Evolutionary conservation across 495 filamentous ascomycete species (phyloP).

Genomic region (Aspergillus cavernicola): DNA sequence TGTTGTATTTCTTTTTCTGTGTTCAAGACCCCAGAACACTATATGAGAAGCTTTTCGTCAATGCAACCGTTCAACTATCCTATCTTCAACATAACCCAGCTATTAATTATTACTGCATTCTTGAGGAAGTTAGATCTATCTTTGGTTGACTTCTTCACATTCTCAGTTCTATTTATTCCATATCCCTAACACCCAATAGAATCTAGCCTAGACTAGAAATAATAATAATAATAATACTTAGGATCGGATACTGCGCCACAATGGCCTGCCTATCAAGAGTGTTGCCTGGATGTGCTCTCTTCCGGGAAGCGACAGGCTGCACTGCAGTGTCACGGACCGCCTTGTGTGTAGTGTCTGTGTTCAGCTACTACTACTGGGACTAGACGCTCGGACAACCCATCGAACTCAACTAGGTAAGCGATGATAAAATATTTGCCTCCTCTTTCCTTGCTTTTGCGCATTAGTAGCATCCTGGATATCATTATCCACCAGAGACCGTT

Average conservation of each 20-base stretch:
- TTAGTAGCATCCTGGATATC: neutral
- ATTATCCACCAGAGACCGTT: neutral
- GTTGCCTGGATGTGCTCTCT: slow-evolving; percentile 10
- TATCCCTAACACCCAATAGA: slow-evolving; percentile 4
- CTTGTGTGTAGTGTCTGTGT: slow-evolving; percentile 13
- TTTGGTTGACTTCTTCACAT: slow-evolving; percentile 10
- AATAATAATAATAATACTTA: neutral
- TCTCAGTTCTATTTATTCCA: slow-evolving; percentile 6
- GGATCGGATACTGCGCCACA: slow-evolving; percentile 6
- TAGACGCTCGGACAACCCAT: slow-evolving; percentile 16
- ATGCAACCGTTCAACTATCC: neutral
- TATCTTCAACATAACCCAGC: neutral
- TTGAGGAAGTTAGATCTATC: neutral
- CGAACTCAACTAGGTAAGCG: neutral
- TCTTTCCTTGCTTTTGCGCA: neutral
- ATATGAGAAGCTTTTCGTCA: slow-evolving; percentile 3
- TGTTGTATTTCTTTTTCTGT: slow-evolving; percentile 4
- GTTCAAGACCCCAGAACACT: slow-evolving; percentile 7
- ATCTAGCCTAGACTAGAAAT: neutral
- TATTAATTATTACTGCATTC: neutral
- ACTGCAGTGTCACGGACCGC: slow-evolving; percentile 26
- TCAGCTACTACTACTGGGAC: slow-evolving; percentile 19
- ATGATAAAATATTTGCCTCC: neutral
- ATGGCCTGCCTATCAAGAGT: slow-evolving; percentile 14
- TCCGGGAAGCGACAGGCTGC: slow-evolving; percentile 26